These are phyloP conservation scores for Blastobotrys capitulatus DNA, from an alignment of 1,139 yeast genomes.

Conservation along the genomic window DNA sequence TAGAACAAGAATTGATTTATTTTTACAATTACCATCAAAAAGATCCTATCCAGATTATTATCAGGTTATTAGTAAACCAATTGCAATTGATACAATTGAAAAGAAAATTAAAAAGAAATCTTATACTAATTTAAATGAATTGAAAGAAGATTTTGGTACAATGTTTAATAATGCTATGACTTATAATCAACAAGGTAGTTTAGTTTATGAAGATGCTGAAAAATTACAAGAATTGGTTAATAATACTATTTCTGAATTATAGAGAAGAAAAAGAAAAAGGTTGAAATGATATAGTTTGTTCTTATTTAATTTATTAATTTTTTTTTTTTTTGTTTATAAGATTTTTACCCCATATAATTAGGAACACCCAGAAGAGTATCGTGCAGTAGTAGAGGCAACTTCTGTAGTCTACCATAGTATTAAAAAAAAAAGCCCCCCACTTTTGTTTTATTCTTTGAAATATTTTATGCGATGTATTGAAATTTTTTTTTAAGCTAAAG, in stretches of 20 bases:
- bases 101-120: conserved; percentile 44
- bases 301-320: not conserved
- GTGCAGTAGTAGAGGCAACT: no score
- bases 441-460: no score
- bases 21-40: conserved; percentile 61
- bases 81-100: conserved; percentile 65
- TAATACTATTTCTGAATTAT: conserved; percentile 1
- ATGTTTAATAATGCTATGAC: conserved; percentile 80
- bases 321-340: not conserved
- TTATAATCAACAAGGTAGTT: conserved; percentile 85
- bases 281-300: no score
- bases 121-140: conserved; percentile 54
- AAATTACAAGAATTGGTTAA: conserved; percentile 41
- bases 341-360: no score
- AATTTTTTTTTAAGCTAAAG: no score
- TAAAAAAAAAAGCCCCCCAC: no score
- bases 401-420: no score
- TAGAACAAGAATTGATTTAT: conserved; percentile 45
- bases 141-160: conserved; percentile 65
- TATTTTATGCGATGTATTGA: no score
- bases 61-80: conserved; percentile 69
- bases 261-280: not conserved
- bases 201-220: conserved; percentile 73
- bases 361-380: no score
- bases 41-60: conserved; percentile 84